Evolutionary conservation across 495 filamentous ascomycete species (phyloP), one percentile per base, ranked within the genome.

Genomic region (Hypomontagnella monticulosa): DNA sequence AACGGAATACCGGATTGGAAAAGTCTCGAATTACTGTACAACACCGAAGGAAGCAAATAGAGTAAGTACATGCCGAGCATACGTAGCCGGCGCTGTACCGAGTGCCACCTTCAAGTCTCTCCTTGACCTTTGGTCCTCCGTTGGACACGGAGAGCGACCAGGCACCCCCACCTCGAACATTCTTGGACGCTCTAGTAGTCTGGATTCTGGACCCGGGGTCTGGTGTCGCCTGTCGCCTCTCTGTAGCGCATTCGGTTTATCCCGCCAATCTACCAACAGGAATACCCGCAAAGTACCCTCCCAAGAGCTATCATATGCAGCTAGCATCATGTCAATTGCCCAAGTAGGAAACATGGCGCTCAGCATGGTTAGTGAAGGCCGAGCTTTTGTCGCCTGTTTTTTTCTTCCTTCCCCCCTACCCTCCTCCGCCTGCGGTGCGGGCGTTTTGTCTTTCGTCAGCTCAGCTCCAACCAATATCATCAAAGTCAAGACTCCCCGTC

Each of bases 361-460:
- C 10, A 12, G 40, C 54, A 55, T 42, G 65, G 59, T 68, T 68
- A 59, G 59, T 68, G 3, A 63, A 36, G 54, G 58, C 54, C 48
- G 48, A 18, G 36, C 12, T 49, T 43, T 49, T 36, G 19, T 57
- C 53, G 47, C 53, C 40, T 61, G 19, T 41, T 56, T n/a, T 51
- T 34, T 27, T 42, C 18, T 30, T 44, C 20, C 36, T 4, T 34
- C 53, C 43, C 49, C 65, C 54, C 32, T 51, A 18, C 49, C 47
- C 44, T 58, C 47, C 44, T 58, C 57, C 53, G 65, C 54, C 59
- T 60, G 54, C 59, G 42, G 66, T 60, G 54, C 59, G 42, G 66
- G 50, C 59, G n/a, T 57, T 43, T 60, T 64, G 64, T 64, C 64
- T 68, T 67, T 65, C 58, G 70, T 72, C 70, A 72, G 70, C 70